Evolutionary conservation across 139 green algal species (phyloP), one percentile per base, ranked within the genome.

Genomic region (Medakamo hakoo): DNA sequence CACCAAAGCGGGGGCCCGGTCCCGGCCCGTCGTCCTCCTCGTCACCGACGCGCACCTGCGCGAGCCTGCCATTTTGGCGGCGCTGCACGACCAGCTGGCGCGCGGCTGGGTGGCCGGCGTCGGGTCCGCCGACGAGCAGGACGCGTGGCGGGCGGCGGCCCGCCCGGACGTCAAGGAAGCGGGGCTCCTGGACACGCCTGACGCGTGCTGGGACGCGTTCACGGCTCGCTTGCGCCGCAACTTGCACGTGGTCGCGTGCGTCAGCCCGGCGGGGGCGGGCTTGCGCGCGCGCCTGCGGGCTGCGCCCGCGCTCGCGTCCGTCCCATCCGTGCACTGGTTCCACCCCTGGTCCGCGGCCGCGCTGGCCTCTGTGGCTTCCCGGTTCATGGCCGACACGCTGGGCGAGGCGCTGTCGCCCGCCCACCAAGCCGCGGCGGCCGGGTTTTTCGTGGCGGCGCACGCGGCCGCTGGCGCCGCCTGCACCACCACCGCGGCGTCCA

Each of bases 171-270:
- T 82, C 25, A 94, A 94, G 70, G 65, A 73, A 21, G 65, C 82
- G 2, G 86, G 88, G 25, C 65, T 91, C 27, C 63, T 93, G 22
- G 88, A 96, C 68, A 91, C 83, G 0, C 62, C 71, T 2, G 86
- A 91, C 26, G 86, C 85, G 67, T 83, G 79, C 67, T 96, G 84
- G 85, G 77, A 91, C 32, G 94, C 88, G 68, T 93, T 96, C 73
- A 90, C 93, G 49, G 74, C 26, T 27, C 68, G 84, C 75, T 73
- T 90, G 21, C 82, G 85, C 52, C 74, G 76, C 59, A 83, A 86
- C 73, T 74, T 96, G 61, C 87, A 94, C 69, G 78, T 96, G 3
- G 81, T 93, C 68, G 76, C 95, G 69, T 95, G 86, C 76, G 91
- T 95, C 80, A 85, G 69, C 28, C 88, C 88, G 29, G 88, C 90